Evolutionary conservation across 768 basidiomycete genomes (phyloP).

Genomic region (Trametes cingulata): DNA sequence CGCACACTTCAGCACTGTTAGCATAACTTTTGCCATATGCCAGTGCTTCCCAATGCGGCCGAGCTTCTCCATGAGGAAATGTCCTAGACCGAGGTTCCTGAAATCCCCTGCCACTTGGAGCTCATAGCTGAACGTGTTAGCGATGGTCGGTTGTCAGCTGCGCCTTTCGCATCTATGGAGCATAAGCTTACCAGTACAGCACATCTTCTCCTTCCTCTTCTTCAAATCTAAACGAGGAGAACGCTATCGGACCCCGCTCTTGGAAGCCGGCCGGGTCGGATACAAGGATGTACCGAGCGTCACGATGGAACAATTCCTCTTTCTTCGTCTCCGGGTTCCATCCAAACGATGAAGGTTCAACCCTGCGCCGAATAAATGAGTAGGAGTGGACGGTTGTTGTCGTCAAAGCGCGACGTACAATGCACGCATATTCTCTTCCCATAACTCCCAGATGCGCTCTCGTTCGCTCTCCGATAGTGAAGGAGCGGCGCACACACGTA

Average conservation of each 20-base stretch:
- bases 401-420: conserved; percentile 29
- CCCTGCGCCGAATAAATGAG: neutral
- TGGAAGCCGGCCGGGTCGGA: neutral
- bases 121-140: conserved; percentile 59
- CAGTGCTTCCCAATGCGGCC: conserved; percentile 50
- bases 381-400: neutral
- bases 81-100: conserved; percentile 62
- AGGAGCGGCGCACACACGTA: conserved; percentile 18
- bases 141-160: neutral
- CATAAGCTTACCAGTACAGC: conserved; percentile 62
- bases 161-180: neutral
- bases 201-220: conserved; percentile 58
- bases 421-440: conserved; percentile 60
- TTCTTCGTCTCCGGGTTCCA: conserved; percentile 22
- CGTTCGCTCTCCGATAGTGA: conserved; percentile 40
- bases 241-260: conserved; percentile 35
- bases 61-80: conserved; percentile 50
- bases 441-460: conserved; percentile 49
- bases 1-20: conserved; percentile 78
- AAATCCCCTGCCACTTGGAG: conserved; percentile 54
- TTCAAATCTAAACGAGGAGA: conserved; percentile 74
- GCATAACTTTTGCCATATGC: conserved; percentile 67
- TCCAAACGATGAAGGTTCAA: conserved; percentile 21
- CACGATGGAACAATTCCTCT: conserved; percentile 20
- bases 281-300: conserved; percentile 16